Base-by-base conservation (phyloP, 306 rosid species). In the Lagenaria siceraria region DNA sequence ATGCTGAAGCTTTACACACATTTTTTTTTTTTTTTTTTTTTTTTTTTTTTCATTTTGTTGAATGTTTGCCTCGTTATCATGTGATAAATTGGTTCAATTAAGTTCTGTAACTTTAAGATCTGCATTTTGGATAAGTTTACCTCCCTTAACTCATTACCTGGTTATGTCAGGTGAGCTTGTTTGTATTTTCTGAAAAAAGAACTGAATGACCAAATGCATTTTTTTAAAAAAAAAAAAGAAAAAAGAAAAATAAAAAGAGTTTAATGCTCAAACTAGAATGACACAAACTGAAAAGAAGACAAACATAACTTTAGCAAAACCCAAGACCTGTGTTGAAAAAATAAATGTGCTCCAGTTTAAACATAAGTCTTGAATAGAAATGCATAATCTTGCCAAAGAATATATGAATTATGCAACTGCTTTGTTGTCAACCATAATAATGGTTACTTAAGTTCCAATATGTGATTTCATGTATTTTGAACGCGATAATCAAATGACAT, bases 1-100 rank as follows among this genome's bases (percentile, higher is more conserved):
- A 86, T 73, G 53, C 25, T 12, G 21, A 72, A 72, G 76, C 60
- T 29, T 70, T 25, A 46, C 75, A 22, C 56, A 25, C 25, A 21
- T 7, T 13, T 43, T 70, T 43, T 70, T 13, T 14, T 48, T 71
- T 46, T 27, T 42, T 7, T 13, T 43, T 70, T 42, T 7, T 13
- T 43, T 70, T 43, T 70, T 13, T 14, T 48, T 71, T 46, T 27
- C 36, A 25, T 46, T n/a, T 6, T 40, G 54, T 40, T 42, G 18
- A 38, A 40, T 40, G 74, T n/a, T 21, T 42, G 71, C 48, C 35
- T 24, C 51, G 6, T 69, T 43, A 69, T 24, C 46, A 6, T 24
- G 14, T 27, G 6, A 42, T 46, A 70, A 25, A 48, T 46, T 71
- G 36, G 25, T 48, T 7, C 35, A n/a, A 27, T 46, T 25, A 46